These are phyloP conservation scores for Phialophora expanda DNA, from an alignment of 2,329 filamentous ascomycete species.

Conservation along the genomic window DNA sequence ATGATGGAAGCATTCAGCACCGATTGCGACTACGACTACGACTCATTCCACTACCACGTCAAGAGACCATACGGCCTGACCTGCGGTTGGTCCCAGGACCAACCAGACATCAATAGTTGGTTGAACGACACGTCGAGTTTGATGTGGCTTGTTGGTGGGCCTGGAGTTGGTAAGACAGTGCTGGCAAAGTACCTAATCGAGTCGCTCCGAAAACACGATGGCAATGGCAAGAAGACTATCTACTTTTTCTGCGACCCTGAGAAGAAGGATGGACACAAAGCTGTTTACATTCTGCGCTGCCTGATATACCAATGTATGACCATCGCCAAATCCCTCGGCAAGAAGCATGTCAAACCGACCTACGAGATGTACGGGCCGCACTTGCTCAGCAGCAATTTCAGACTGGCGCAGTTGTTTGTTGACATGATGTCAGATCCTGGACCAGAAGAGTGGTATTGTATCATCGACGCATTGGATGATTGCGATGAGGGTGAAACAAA, in stretches of 20 bases:
- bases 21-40: neutral
- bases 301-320: slow-evolving; percentile 2
- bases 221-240: neutral
- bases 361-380: neutral
- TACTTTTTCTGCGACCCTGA: slow-evolving; percentile 3
- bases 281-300: neutral
- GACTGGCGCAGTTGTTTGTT: neutral
- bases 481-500: neutral
- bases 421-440: slow-evolving; percentile 6
- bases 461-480: slow-evolving; percentile 5
- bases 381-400: neutral
- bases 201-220: neutral
- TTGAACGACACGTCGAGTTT: neutral
- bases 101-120: neutral
- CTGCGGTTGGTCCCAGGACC: neutral
- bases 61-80: neutral
- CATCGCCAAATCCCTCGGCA: neutral
- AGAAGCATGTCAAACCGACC: neutral
- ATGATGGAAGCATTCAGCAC: neutral
- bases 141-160: slow-evolving; percentile 3
- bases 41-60: neutral
- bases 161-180: neutral
- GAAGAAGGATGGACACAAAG: neutral
- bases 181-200: neutral
- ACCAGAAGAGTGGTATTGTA: slow-evolving; percentile 1